Evolutionary conservation across 2,329 filamentous ascomycete species (phyloP), one percentile per base, ranked within the genome.

Genomic region (Proliferodiscus dingleyae): DNA sequence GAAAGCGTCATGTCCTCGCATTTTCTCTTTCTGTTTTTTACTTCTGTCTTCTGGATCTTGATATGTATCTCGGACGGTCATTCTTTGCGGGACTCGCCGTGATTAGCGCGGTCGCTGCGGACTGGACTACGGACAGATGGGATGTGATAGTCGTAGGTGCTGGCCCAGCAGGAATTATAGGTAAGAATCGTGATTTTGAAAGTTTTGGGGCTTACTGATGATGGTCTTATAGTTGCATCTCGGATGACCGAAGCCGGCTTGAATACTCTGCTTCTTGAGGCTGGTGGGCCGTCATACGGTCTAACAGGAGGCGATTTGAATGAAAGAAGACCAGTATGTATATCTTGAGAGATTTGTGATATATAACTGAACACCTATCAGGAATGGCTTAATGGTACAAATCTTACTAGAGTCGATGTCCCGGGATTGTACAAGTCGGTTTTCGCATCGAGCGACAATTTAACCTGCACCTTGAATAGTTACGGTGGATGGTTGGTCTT

Each of bases 131-230:
- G 9, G 41, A 61, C 37, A 42, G 59, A 45, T 66, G 59, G 41
- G 53, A 56, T 45, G 58, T 52, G 30, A 71, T 74, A 55, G 60
- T 75, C 13, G 65, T 74, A 15, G 71, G 71, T n/a, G 70, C 72
- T 28, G 74, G 74, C 23, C 71, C 74, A 6, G 72, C 72, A 6
- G 74, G 74, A 5, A 74, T 78, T 42, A 72, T 77, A 23, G 52
- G 56, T 59, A 40, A 30, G 48, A 18, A 33, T 9, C 10, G 18
- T n/a, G 16, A 2, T 38, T 28, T 6, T 21, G 11, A 19, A 13
- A 40, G n/a, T 10, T 38, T 4, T 32, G 10, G n/a, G 13, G 19
- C 9, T 15, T 28, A 15, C 23, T 16, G 18, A 32, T 19, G 49
- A 10, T 18, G n/a, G n/a, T n/a, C 4, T 10, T n/a, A 5, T 28